Percentiles rank a stretch among this genome's conserved stretches.
Evolutionary conservation across 1,284 basidiomycete genomes (phyloP).

Genomic region (Cutaneotrichosporon spelunceum): DNA sequence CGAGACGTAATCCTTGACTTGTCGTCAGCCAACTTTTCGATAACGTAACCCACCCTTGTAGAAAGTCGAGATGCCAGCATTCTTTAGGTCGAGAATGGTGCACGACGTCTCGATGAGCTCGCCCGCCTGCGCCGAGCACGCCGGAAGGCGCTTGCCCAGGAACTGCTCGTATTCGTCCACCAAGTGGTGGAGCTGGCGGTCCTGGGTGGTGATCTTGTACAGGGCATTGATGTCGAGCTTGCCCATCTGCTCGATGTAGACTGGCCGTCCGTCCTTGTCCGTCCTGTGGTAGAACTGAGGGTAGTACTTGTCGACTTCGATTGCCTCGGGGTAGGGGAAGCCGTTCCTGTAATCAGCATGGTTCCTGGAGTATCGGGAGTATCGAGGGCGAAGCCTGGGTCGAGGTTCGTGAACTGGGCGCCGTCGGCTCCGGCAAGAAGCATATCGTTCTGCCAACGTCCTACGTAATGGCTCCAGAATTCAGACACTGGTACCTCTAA

Average conservation of each 20-base stretch:
- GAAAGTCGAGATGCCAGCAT: constrained; percentile 78
- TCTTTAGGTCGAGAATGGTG: constrained; percentile 91
- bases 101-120: constrained; percentile 96
- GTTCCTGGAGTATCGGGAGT: neutral
- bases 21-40: neutral
- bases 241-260: constrained; percentile 93
- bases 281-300: constrained; percentile 96
- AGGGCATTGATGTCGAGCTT: constrained; percentile 82
- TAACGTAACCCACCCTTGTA: constrained; percentile 57
- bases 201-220: constrained; percentile 75
- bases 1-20: constrained; percentile 85
- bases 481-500: neutral
- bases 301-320: constrained; percentile 83
- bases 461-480: too few relatives aligned
- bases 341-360: constrained; percentile 56
- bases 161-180: constrained; percentile 94
- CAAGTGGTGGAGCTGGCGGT: constrained; percentile 84
- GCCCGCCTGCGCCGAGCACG: constrained; percentile 65
- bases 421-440: too few relatives aligned
- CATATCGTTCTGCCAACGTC: too few relatives aligned
- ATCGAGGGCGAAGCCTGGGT: neutral
- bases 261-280: constrained; percentile 92
- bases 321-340: constrained; percentile 85
- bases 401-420: too few relatives aligned
- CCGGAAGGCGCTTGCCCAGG: constrained; percentile 73